Conservation (phyloP, 2,329 filamentous ascomycete genomes). For the Pseudovirgaria hyperparasitica region DNA sequence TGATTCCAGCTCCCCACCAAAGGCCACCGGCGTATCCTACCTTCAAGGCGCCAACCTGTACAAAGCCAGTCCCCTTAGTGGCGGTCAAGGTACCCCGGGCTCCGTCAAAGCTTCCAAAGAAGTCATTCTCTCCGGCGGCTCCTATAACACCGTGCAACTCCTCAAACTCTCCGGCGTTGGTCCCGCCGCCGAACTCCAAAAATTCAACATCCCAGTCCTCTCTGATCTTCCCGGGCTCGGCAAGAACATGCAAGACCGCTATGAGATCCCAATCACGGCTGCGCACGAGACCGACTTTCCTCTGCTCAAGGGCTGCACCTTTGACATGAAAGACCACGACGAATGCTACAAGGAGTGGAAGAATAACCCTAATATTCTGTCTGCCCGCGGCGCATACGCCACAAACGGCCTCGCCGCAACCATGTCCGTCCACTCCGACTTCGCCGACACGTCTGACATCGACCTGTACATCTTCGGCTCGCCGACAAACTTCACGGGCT, state of each 20-base stretch:
- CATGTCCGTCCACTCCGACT: constrained; percentile 26
- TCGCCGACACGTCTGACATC: constrained; percentile 31
- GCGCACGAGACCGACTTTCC: constrained; percentile 24
- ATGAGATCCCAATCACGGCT: constrained; percentile 35
- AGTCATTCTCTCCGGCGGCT: constrained; percentile 30
- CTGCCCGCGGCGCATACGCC: constrained; percentile 29
- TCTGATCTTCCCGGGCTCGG: constrained; percentile 50
- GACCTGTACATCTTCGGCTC: constrained; percentile 44
- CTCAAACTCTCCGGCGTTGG: constrained; percentile 55
- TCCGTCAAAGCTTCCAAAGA: constrained; percentile 14
- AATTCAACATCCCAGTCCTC: constrained; percentile 41
- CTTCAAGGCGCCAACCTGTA: constrained; percentile 28
- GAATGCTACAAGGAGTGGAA: constrained; percentile 34
- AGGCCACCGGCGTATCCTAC: constrained; percentile 30
- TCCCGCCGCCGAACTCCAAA: constrained; percentile 37
- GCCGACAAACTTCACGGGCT: constrained; percentile 41
- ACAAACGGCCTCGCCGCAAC: constrained; percentile 44
- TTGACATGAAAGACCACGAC: constrained; percentile 19
- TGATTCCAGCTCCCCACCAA: constrained; percentile 46
- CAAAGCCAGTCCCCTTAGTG: constrained; percentile 22
- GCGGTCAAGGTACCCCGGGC: constrained; percentile 5
- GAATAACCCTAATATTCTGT: constrained; percentile 18
- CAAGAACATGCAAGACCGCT: constrained; percentile 51
- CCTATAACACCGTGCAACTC: constrained; percentile 52
- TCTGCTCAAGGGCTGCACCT: constrained; percentile 27